Evolutionary conservation across 257 asterid species (phyloP).

Genomic region (Jaltomata sinuosa): DNA sequence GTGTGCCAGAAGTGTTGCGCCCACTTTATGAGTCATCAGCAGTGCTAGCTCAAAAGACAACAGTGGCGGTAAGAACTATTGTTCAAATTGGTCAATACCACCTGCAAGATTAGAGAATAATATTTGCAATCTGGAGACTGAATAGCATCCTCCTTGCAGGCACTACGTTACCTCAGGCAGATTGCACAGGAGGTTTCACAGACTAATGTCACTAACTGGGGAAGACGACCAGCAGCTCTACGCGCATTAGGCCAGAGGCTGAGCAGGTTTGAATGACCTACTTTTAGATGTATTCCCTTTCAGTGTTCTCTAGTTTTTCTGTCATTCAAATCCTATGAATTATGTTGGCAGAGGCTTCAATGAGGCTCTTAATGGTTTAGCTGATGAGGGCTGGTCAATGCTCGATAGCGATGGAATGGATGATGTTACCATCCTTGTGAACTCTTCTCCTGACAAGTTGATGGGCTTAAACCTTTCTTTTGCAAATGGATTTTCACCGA

Average conservation of each 20-base stretch:
- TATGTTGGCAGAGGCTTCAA: conserved; percentile 61
- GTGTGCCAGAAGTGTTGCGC: conserved; percentile 87
- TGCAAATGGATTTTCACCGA: conserved; percentile 49
- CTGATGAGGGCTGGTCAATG: conserved; percentile 83
- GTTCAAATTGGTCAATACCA: not conserved
- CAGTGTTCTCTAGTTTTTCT: not conserved
- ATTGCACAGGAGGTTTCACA: conserved; percentile 72
- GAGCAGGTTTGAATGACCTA: conserved; percentile 45
- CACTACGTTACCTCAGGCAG: conserved; percentile 83
- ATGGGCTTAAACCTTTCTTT: conserved; percentile 67
- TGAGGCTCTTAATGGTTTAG: conserved; percentile 75
- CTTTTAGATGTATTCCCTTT: not conserved
- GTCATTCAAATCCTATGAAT: not conserved
- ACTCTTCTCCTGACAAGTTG: conserved; percentile 70
- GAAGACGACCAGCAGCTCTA: conserved; percentile 81
- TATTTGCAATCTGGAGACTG: not conserved
- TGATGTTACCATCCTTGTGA: conserved; percentile 69
- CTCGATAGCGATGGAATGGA: conserved; percentile 67
- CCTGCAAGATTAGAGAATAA: not conserved
- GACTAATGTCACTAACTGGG: conserved; percentile 67
- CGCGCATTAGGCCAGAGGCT: conserved; percentile 78
- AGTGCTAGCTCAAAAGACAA: conserved; percentile 64
- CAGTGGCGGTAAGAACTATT: conserved; percentile 57
- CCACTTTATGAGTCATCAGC: conserved; percentile 81
- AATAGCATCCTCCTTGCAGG: conserved; percentile 27